Percentiles rank a stretch among this genome's conserved stretches.
These are phyloP conservation scores for Trichoderma atroviride DNA, from an alignment of 2,329 filamentous ascomycete genomes.

Conservation along the genomic window DNA sequence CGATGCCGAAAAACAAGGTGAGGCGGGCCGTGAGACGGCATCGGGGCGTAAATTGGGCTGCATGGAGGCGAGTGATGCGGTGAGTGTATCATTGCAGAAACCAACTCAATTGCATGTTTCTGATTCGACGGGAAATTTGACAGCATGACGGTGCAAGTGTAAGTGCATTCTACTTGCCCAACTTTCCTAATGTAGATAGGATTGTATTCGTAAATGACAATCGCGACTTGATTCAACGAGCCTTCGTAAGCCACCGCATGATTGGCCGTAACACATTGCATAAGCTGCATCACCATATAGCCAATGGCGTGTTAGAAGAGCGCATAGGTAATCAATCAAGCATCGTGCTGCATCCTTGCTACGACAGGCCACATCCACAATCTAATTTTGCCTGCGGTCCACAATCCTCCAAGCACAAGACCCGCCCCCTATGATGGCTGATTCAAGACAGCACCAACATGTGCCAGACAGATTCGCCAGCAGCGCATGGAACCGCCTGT, in stretches of 20 bases:
- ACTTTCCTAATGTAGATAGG: background rate
- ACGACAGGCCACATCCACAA: background rate
- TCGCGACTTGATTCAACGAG: background rate
- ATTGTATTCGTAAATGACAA: background rate
- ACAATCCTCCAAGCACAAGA: background rate
- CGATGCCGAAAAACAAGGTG: background rate
- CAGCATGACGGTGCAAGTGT: too few species aligned
- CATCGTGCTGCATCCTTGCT: background rate
- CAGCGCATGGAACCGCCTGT: background rate
- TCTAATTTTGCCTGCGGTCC: slow-evolving; percentile 6
- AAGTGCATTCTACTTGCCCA: background rate
- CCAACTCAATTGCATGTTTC: background rate
- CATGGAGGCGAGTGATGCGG: background rate
- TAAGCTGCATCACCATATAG: background rate
- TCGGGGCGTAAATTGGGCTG: background rate
- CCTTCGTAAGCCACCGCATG: background rate
- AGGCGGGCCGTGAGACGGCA: background rate
- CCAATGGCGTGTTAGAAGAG: background rate
- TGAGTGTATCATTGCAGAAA: background rate
- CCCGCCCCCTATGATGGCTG: slow-evolving; percentile 8
- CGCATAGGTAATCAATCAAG: background rate
- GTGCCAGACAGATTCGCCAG: background rate
- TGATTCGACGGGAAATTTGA: background rate
- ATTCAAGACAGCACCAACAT: slow-evolving; percentile 6
- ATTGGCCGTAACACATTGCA: background rate